Evolutionary conservation across 164 flowering plant species (phyloP), one percentile per base, ranked within the genome.

Genomic region (Vitis riparia): DNA sequence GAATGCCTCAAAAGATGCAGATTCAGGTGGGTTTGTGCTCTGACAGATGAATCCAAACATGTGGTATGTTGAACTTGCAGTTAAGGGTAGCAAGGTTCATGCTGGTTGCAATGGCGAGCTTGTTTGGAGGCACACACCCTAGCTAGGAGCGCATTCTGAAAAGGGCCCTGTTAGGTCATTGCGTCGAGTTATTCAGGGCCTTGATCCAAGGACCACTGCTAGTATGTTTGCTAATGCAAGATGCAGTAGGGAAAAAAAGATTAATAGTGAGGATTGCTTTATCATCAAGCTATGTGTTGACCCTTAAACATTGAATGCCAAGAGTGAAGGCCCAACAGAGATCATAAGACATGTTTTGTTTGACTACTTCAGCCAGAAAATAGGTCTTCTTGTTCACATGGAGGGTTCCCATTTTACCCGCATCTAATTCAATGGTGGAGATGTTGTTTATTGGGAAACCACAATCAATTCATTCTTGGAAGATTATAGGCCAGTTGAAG

Each of bases 361-460:
- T 64, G 93, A 91, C 62, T 89, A 85, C 81, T 89, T 89, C 76
- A 86, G 90, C 75, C 91, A 87, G 67, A 85, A 82, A 67, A 86
- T 89, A 1, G 94, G 94, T 19, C 89, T 89, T 65, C 86, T 89
- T 15, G 84, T 86, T 59, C 86, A 86, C 52, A 71, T 89, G 75
- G 91, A 89, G 75, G 94, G 87, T 72, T 89, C 94, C 3, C 94
- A 89, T 72, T 75, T 89, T 59, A 83, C 89, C 58, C 83, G 91
- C 12, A 89, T 89, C 63, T 89, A 89, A 66, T 74, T 86, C 29
- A 75, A 72, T 66, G 89, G 91, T 3, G 90, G 90, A 3, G 89
- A 89, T 74, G 88, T 89, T 0, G 85, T 87, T 37, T 90, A 86
- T 70, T 90, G 92, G 92, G 95, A 90, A 59, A 90, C 94, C n/a